Evolutionary conservation across 2,329 filamentous ascomycete species (phyloP).

Genomic region (Ophiocordyceps sinensis): DNA sequence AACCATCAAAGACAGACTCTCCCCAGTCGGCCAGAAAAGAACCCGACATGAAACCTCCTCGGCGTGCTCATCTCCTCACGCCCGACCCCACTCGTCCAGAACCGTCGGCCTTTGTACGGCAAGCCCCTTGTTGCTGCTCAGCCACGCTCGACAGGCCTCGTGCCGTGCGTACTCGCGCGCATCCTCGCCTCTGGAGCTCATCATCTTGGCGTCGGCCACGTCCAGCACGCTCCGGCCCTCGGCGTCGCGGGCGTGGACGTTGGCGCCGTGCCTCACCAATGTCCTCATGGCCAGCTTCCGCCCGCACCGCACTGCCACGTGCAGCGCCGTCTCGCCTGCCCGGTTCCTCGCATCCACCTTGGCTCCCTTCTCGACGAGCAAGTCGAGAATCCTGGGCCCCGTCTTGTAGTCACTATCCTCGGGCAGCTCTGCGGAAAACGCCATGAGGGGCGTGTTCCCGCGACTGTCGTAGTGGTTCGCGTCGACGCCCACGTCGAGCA

Average conservation of each 20-base stretch:
- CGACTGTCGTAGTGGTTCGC: constrained; percentile 36
- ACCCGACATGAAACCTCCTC: no score
- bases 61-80: no score
- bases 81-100: constrained; percentile 23
- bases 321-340: constrained; percentile 38
- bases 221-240: constrained; percentile 29
- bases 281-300: constrained; percentile 35
- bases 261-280: constrained; percentile 31
- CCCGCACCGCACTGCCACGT: constrained; percentile 37
- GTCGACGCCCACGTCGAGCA: constrained; percentile 26
- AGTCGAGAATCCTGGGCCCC: constrained; percentile 29
- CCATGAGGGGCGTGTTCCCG: constrained; percentile 41
- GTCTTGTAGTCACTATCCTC: constrained; percentile 35
- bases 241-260: constrained; percentile 30
- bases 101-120: constrained; percentile 24
- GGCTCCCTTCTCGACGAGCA: constrained; percentile 27
- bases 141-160: constrained; percentile 30
- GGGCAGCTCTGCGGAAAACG: constrained; percentile 34
- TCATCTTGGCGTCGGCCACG: constrained; percentile 27
- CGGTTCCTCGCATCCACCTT: constrained; percentile 36
- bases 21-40: no score
- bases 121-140: constrained; percentile 21
- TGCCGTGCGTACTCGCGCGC: constrained; percentile 24
- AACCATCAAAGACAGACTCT: no score
- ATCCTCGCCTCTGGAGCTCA: constrained; percentile 13